Base-by-base conservation (phyloP, 2,329 filamentous ascomycete genomes). In the Aureobasidium pullulans region DNA sequence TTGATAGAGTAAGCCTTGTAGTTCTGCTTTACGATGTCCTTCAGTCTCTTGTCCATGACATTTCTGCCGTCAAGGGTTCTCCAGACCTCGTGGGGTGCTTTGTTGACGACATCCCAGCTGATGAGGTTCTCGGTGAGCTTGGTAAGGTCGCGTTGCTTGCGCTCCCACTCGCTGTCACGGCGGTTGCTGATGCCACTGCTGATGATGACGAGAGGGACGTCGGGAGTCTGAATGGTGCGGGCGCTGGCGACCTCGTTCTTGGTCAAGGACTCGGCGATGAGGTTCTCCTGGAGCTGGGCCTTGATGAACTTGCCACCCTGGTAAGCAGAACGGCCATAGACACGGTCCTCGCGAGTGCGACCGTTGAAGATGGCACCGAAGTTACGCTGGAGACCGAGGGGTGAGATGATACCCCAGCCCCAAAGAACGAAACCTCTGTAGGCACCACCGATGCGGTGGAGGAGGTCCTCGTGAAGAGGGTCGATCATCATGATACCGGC, bases 41-140 rank as follows among this genome's bases (percentile, higher is more conserved):
- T 81, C 67, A 97, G 74, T 66, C 90, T 83, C 78, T 87, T 88
- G 77, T 96, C 92, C 72, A 97, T 86, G 48, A 84, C 74, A 54
- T 84, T 74, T 58, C 89, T 80, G 0, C 93, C 93, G 49, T 91
- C 82, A 1, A 79, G 71, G 3, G 86, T 90, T 66, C 76, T 77
- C 94, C 94, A 99, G 0, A 97, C 87, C 70, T 92, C 83, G 71
- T 96, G 90, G 5, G 91, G 89, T 3, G 92, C 91, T 63, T 86
- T 83, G 60, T 88, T 84, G 10, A 96, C 90, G 56, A 96, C 83
- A 71, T 96, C 90, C 92, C 93, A 99, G 40, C 82, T 78, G 60
- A 88, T 72, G 54, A 97, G 76, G 49, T 91, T 90, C 56, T 86
- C 80, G 0, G 93, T 96, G 65, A 97, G 77, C 61, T 81, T 84